Base-by-base conservation (phyloP, 176 grass and related monocot genomes). In the Paspalum vaginatum region DNA sequence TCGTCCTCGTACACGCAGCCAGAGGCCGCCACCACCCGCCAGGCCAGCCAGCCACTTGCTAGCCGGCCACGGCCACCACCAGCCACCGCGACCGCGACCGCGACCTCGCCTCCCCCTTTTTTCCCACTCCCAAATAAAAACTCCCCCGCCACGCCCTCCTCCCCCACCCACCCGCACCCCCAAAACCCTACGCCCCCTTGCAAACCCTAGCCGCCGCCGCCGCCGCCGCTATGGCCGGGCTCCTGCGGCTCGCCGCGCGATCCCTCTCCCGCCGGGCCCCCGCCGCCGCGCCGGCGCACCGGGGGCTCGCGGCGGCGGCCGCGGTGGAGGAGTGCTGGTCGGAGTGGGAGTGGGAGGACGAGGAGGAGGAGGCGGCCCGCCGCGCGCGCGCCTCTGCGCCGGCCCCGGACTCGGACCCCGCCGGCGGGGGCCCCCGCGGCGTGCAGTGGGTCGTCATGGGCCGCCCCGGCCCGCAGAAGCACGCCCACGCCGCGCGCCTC, bases 371-470 rank as follows among this genome's bases (percentile, higher is more conserved):
- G 70, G 15, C 11, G 37, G 62, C 66, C 42, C 66, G 43, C 6
- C 65, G 79, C 8, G 82, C 68, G 21, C 61, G 39, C 20, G 52
- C 62, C 15, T 75, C 78, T 17, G 59, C 81, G 56, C 88, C 77
- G 0, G 26, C 56, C 0, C 53, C 72, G 4, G 85, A 86, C 20
- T 71, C 56, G 2, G 56, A 38, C 24, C 80, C 84, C 1, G 88
- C 53, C 24, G 85, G 70, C 12, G 76, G 74, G 9, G 83, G 61
- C 0, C 63, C 71, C 4, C 17, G 83, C 11, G 92, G 90, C 8
- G 80, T 91, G 47, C 95, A 94, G 85, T 98, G 95, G 95, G 87
- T 98, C 64, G 93, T 98, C 52, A 98, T 98, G 95, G 92, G 91
- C 43, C 89, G 74, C 8, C 92, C 92, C 8, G 96, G 88, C 24